Evolutionary conservation across 2,329 filamentous ascomycete genomes (phyloP), one percentile per base, ranked within the genome.

Genomic region (Acephala macrosclerotiorum): DNA sequence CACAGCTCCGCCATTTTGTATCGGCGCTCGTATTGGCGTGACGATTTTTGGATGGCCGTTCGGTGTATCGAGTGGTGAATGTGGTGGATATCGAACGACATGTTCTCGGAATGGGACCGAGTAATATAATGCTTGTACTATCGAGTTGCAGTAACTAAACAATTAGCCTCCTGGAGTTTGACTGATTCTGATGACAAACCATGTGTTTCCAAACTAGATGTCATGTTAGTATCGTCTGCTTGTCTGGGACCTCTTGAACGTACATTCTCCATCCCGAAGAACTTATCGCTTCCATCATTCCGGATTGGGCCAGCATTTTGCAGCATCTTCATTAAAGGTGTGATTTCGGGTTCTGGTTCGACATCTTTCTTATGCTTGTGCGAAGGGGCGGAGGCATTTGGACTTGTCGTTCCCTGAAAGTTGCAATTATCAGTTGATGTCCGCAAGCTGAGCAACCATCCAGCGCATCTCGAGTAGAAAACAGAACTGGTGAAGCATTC

Each of bases 221-320:
- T 40, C 74, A 66, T 66, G 67, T 76, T 66, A 76, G 72, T 69
- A 63, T 56, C 2, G 18, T 20, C n/a, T 56, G 26, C 40, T 59
- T 25, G 6, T 36, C 14, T 12, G 20, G 29, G 14, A 49, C 8
- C 36, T 49, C 25, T 35, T 40, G 47, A 8, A 84, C 92, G 81
- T 85, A 98, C 95, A 81, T 99, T 99, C 81, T 99, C 96, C 78
- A 98, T 91, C 18, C 96, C 96, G 81, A 96, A 98, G 82, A 97
- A 99, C 82, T 97, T 97, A 82, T 98, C 96, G 77, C 92, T 97
- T 61, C 96, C 96, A 80, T 98, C 94, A 72, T 86, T 84, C 75
- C 93, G 89, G 71, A 96, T 81, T 2, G 94, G 89, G 3, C 94
- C 94, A 66, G 92, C 89, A 79, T 93, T 91, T 73, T 89, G 86